These are phyloP conservation scores for Crithidia sp. DNA, from an alignment of 208 protist species.

Conservation along the genomic window DNA sequence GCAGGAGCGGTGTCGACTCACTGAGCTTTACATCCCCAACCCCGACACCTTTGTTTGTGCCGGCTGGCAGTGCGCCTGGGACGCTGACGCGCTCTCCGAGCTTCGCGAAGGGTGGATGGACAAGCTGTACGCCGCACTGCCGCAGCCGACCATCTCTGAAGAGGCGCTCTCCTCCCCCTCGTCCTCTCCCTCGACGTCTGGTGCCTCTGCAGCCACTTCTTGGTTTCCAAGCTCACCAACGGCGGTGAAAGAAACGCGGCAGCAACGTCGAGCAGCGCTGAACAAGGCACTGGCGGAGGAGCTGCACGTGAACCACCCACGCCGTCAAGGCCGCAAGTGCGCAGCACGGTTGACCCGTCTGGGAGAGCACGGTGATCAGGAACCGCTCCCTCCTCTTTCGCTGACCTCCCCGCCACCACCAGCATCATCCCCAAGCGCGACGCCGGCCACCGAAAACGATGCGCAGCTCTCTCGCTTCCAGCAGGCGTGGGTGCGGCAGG, in stretches of 20 bases:
- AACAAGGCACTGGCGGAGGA: slow-evolving; percentile 66
- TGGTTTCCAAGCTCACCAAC: neutral
- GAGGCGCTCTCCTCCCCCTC: slow-evolving; percentile 10
- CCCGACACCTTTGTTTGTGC: slow-evolving; percentile 65
- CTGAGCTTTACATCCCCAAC: slow-evolving; percentile 70
- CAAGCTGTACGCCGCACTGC: slow-evolving; percentile 40
- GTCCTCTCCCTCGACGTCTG: neutral
- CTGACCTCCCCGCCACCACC: slow-evolving; percentile 4
- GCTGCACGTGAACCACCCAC: slow-evolving; percentile 51
- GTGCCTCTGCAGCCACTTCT: too few relatives aligned
- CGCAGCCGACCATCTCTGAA: slow-evolving; percentile 11
- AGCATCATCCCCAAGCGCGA: neutral
- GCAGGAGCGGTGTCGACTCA: neutral
- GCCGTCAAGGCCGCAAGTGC: slow-evolving; percentile 22
- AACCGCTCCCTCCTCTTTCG: slow-evolving; percentile 4
- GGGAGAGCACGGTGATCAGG: slow-evolving; percentile 6
- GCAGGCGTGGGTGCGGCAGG: slow-evolving; percentile 39
- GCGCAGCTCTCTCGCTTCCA: slow-evolving; percentile 36
- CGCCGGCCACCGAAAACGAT: neutral
- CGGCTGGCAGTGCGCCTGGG: slow-evolving; percentile 56
- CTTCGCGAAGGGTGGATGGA: slow-evolving; percentile 58
- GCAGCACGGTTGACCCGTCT: neutral
- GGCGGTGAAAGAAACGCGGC: slow-evolving; percentile 6
- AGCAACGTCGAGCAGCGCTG: slow-evolving; percentile 31
- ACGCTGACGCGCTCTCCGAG: slow-evolving; percentile 57